phyloP scores from a whole-genome alignment of 2,329 filamentous ascomycete genomes.

The Penicillium sp. region DNA sequence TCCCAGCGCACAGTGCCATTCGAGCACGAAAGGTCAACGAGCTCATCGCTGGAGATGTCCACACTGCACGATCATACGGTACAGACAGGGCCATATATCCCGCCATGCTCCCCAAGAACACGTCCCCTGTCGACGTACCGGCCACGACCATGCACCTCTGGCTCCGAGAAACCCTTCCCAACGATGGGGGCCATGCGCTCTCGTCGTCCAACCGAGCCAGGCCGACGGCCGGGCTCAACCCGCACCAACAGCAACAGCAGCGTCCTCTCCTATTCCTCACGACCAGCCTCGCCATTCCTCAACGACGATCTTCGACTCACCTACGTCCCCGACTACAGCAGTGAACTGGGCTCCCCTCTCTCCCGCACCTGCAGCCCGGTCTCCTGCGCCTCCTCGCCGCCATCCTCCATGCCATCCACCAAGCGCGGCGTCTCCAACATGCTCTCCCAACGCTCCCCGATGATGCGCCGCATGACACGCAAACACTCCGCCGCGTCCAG shows the following conservation, averaged over 20 bases:
- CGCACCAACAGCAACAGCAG: slow-evolving; percentile 26
- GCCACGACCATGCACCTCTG: slow-evolving; percentile 23
- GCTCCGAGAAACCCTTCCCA: slow-evolving; percentile 19
- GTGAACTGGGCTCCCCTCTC: slow-evolving; percentile 16
- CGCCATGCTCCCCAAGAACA: slow-evolving; percentile 13
- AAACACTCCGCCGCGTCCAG: slow-evolving; percentile 28
- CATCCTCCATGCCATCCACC: slow-evolving; percentile 18
- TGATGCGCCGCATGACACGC: slow-evolving; percentile 27
- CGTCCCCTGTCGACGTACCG: slow-evolving; percentile 25
- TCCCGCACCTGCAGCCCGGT: slow-evolving; percentile 22
- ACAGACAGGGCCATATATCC: slow-evolving; percentile 19
- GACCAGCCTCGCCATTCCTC: slow-evolving; percentile 14
- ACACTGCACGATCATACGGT: slow-evolving; percentile 11
- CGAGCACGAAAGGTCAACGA: slow-evolving; percentile 3
- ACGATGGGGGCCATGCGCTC: slow-evolving; percentile 6
- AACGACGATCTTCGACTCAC: slow-evolving; percentile 16
- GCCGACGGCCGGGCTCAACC: slow-evolving; percentile 24
- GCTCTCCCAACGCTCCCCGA: slow-evolving; percentile 22
- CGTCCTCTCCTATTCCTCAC: slow-evolving; percentile 15
- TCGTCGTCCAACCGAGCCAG: slow-evolving; percentile 19
- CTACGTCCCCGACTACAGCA: slow-evolving; percentile 20
- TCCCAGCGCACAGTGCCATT: background rate
- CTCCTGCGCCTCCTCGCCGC: slow-evolving; percentile 20
- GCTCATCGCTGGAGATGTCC: slow-evolving; percentile 1
- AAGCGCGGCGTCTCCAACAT: slow-evolving; percentile 26